phyloP scores from a whole-genome alignment of 768 basidiomycete species.

The Filobasidium wieringae region DNA sequence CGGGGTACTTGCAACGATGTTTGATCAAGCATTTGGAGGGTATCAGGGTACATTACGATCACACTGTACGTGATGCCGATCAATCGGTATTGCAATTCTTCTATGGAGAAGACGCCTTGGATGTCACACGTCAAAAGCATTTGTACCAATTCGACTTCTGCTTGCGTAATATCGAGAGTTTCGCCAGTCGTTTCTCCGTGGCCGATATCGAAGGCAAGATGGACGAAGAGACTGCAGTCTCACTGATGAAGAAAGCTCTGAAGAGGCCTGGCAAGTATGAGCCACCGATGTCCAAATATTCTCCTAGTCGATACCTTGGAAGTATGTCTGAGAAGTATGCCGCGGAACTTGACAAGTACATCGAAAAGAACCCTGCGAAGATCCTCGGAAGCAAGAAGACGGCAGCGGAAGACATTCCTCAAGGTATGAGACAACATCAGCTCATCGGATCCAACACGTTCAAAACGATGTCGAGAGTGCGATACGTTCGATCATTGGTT shows the following conservation, averaged over 20 bases:
- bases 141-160: constrained; percentile 87
- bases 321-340: constrained; percentile 89
- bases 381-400: constrained; percentile 30
- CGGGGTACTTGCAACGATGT: constrained; percentile 94
- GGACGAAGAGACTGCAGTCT: constrained; percentile 55
- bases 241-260: constrained; percentile 80
- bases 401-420: constrained; percentile 39
- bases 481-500: constrained; percentile 84
- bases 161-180: constrained; percentile 67
- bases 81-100: constrained; percentile 86
- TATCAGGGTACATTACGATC: constrained; percentile 90
- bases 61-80: constrained; percentile 93
- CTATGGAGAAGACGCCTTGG: constrained; percentile 91
- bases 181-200: constrained; percentile 59
- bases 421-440: constrained; percentile 39
- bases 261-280: constrained; percentile 61
- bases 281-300: constrained; percentile 63
- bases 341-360: constrained; percentile 61
- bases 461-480: constrained; percentile 71
- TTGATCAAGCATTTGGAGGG: constrained; percentile 98
- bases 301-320: constrained; percentile 69
- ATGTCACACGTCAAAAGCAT: constrained; percentile 95
- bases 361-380: constrained; percentile 49
- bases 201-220: constrained; percentile 46
- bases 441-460: constrained; percentile 44